A percentile compares a stretch with the other conserved stretches of the same genome.
These are phyloP conservation scores for Diacronema lutheri DNA, from an alignment of 78 protist species.

Conservation along the genomic window DNA sequence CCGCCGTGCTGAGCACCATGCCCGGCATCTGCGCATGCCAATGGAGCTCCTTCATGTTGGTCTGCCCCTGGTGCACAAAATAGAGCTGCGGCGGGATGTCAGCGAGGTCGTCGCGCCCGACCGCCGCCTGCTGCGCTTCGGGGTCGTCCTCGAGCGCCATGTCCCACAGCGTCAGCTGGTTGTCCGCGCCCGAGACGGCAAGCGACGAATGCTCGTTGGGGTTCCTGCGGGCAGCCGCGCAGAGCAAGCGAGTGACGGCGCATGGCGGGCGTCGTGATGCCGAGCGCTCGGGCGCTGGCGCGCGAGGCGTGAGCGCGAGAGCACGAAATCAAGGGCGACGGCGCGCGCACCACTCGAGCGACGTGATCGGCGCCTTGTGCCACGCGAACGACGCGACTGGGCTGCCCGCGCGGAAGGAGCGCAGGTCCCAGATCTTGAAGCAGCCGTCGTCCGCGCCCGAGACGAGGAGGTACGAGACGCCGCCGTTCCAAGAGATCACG, in stretches of 20 bases:
- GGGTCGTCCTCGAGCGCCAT: conserved; percentile 81
- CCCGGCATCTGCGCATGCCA: conserved; percentile 93
- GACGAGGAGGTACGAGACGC: conserved; percentile 60
- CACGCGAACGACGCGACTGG: conserved; percentile 47
- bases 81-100: conserved; percentile 82
- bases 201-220: conserved; percentile 81
- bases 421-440: conserved; percentile 87
- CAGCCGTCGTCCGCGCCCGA: conserved; percentile 93
- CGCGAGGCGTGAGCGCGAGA: conserved; percentile 77
- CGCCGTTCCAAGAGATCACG: conserved; percentile 81
- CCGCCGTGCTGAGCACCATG: conserved; percentile 73
- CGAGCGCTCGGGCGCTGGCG: no score
- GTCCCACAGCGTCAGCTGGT: conserved; percentile 89
- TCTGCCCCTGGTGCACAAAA: conserved; percentile 90
- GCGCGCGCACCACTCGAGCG: conserved; percentile 76
- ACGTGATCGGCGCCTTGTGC: background rate
- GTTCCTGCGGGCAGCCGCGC: background rate
- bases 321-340: no score
- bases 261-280: no score
- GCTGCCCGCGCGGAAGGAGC: conserved; percentile 46
- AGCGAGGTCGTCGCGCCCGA: conserved; percentile 29
- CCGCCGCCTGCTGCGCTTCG: conserved; percentile 41
- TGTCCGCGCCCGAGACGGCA: conserved; percentile 77
- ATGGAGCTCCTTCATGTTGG: conserved; percentile 83
- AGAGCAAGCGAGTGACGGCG: no score